These are phyloP conservation scores for Verticillium tricorpus DNA, from an alignment of 2,329 filamentous ascomycete species.

Conservation along the genomic window DNA sequence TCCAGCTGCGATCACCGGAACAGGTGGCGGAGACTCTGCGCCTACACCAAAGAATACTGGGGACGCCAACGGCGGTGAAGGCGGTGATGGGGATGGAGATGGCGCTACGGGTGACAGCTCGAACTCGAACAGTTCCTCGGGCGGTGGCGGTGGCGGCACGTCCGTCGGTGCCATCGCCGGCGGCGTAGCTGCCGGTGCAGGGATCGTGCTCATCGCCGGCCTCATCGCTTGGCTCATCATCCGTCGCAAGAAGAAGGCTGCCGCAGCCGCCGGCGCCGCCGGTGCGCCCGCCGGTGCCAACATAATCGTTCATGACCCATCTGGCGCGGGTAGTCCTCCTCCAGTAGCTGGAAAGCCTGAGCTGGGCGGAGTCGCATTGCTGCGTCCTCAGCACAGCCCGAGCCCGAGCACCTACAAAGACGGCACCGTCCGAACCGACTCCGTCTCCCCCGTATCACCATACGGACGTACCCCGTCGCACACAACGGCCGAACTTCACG, in stretches of 20 bases:
- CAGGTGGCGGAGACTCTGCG: too few relatives aligned
- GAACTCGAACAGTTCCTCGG: too few relatives aligned
- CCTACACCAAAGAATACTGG: too few relatives aligned
- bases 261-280: slow-evolving; percentile 9
- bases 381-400: slow-evolving; percentile 20
- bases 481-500: slow-evolving; percentile 20
- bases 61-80: too few relatives aligned
- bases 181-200: slow-evolving; percentile 13
- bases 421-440: slow-evolving; percentile 14
- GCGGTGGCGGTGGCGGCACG: not conserved
- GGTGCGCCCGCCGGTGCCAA: slow-evolving; percentile 8
- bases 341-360: slow-evolving; percentile 27
- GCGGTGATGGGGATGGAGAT: too few relatives aligned
- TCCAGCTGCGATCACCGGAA: too few relatives aligned
- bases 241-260: slow-evolving; percentile 23
- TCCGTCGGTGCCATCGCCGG: not conserved
- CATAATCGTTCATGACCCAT: slow-evolving; percentile 9
- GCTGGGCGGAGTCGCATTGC: slow-evolving; percentile 16
- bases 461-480: slow-evolving; percentile 17
- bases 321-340: not conserved
- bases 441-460: slow-evolving; percentile 20
- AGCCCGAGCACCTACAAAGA: slow-evolving; percentile 20
- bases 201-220: slow-evolving; percentile 20
- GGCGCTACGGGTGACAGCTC: too few relatives aligned
- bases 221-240: slow-evolving; percentile 31